Conservation (phyloP, 176 grass and related monocot genomes). For the Bonia amplexicaulis region DNA sequence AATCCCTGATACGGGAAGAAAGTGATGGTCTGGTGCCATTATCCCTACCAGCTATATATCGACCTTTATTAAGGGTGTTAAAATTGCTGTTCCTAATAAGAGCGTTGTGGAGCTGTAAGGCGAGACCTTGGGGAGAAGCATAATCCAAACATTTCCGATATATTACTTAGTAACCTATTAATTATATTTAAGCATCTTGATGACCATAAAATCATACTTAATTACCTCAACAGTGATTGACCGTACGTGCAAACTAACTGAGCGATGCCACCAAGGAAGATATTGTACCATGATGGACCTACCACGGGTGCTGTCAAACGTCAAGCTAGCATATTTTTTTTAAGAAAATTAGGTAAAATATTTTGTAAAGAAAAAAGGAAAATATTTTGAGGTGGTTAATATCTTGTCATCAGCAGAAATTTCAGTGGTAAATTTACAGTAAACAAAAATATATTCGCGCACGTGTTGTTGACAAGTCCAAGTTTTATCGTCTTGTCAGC, state of each 20-base stretch:
- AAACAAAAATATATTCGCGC: not conserved
- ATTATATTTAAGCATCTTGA: not conserved
- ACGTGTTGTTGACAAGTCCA: not conserved
- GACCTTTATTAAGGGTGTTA: not conserved
- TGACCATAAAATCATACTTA: not conserved
- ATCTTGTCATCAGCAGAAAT: not conserved
- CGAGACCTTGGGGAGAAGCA: not conserved
- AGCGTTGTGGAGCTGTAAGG: not conserved
- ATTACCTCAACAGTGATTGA: not conserved
- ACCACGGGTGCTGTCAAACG: not conserved
- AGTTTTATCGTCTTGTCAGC: not conserved
- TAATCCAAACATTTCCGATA: not conserved
- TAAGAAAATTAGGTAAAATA: not conserved
- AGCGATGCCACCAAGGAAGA: not conserved
- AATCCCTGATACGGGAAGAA: not conserved
- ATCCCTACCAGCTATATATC: not conserved
- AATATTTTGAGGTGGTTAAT: not conserved
- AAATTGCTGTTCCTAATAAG: not conserved
- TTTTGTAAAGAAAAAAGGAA: not conserved
- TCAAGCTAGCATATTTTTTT: not conserved
- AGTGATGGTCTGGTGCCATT: not conserved
- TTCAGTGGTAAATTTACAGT: not conserved
- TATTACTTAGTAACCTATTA: not conserved
- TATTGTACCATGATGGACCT: not conserved
- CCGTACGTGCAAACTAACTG: not conserved